Base-by-base conservation (phyloP, 768 basidiomycete genomes). In the Rhodotorula paludigena region DNA sequence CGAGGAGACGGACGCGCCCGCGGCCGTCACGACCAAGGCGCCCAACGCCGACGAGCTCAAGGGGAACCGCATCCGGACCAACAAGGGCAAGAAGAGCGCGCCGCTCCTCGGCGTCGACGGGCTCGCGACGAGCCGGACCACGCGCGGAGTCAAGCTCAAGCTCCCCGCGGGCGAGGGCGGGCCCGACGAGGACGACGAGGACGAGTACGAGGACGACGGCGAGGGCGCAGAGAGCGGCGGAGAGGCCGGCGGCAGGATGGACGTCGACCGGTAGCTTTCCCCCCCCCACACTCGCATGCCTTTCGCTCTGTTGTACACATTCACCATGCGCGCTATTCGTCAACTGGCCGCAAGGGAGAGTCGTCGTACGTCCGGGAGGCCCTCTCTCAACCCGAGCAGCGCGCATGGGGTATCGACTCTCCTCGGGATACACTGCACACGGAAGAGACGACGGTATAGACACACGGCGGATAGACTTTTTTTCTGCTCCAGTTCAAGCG, bases 111-210 rank as follows among this genome's bases (percentile, higher is more conserved):
- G 39, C 25, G 23, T n/a, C 5, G 28, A 41, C 28, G 32, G 65
- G 12, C 2, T 25, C 12, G 49, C 18, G 28, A 41, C 28, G 35
- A 12, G 28, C 48, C 30, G 58, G 21, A 57, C 58, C 49, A 64
- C 63, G 45, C 14, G 63, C 14, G 68, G 68, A 25, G 60, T 62
- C 32, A 52, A 63, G 52, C 12, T 68, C 33, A 41, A 48, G 20
- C 36, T 63, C 11, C 61, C 61, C 8, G n/a, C 49, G 42, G 57
- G 57, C 10, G 66, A 58, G 49, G 57, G 42, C 18, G 66, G 42
- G 7, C 33, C 21, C 30, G 61, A 44, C 32, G 61, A 63, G 5
- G 66, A 68, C 2, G 66, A 63, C 28, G 51, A 48, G 16, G 55
- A 53, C 0, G 48, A 44, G 33, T 48, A 48, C 7, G 60, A 35